phyloP scores from a whole-genome alignment of 1,284 basidiomycete species.

The Apiotrichum sp. region DNA sequence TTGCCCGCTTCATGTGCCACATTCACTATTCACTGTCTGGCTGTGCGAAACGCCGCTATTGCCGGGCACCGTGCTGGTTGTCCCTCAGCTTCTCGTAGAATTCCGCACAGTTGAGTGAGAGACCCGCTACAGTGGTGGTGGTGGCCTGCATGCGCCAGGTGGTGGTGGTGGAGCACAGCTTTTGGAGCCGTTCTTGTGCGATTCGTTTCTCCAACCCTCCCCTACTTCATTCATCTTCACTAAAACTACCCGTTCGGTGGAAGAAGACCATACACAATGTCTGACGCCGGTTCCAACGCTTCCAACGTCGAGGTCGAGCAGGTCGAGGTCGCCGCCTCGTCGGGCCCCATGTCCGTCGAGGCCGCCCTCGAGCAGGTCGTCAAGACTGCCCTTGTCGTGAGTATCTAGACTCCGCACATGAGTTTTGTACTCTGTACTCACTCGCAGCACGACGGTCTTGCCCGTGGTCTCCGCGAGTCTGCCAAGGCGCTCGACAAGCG shows the following conservation, averaged over 20 bases:
- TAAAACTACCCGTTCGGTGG: constrained; percentile 25
- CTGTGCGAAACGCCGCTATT: no score
- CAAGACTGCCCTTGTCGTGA: constrained; percentile 63
- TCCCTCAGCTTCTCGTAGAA: no score
- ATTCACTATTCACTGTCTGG: no score
- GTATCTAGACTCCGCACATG: background rate
- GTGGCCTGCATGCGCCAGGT: no score
- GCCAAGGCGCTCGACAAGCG: constrained; percentile 98
- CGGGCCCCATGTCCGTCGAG: constrained; percentile 90
- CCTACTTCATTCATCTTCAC: constrained; percentile 10
- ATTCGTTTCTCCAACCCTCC: background rate
- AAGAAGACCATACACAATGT: constrained; percentile 62
- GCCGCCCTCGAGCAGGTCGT: constrained; percentile 85
- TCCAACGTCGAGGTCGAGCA: constrained; percentile 54
- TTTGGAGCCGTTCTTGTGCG: no score
- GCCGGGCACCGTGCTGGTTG: no score
- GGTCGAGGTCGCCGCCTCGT: constrained; percentile 78
- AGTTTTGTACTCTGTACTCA: no score
- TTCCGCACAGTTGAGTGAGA: no score
- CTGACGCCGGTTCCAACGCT: constrained; percentile 95
- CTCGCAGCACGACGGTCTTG: constrained; percentile 79
- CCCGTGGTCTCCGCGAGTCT: constrained; percentile 93
- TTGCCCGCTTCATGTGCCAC: no score
- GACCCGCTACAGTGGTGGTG: no score
- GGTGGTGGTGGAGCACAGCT: no score